These are phyloP conservation scores for Microcyclospora tardicrescens DNA, from an alignment of 2,329 filamentous ascomycete genomes.

Conservation along the genomic window DNA sequence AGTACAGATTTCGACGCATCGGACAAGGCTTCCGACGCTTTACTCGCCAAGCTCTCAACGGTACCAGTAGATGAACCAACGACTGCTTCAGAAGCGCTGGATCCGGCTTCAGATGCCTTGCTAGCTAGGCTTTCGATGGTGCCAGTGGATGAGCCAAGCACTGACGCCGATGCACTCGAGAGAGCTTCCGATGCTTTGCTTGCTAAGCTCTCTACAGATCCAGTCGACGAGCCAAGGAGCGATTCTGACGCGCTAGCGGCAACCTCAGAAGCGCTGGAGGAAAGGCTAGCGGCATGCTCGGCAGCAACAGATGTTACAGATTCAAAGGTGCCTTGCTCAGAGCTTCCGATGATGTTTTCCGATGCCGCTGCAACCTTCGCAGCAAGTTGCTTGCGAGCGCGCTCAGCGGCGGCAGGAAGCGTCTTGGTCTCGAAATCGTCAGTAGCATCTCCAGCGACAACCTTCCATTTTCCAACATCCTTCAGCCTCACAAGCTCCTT, in stretches of 20 bases:
- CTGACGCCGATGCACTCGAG: slow-evolving; percentile 5
- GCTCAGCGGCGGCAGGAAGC: slow-evolving; percentile 44
- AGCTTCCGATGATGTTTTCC: slow-evolving; percentile 23
- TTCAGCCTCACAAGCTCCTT: slow-evolving; percentile 70
- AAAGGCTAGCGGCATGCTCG: slow-evolving; percentile 15
- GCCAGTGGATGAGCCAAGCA: slow-evolving; percentile 14
- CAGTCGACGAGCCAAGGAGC: slow-evolving; percentile 14
- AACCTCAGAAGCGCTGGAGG: slow-evolving; percentile 14
- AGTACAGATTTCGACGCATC: neutral
- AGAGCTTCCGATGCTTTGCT: slow-evolving; percentile 34
- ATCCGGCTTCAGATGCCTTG: slow-evolving; percentile 30
- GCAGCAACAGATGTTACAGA: slow-evolving; percentile 22
- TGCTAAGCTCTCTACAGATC: neutral
- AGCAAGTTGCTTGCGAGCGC: slow-evolving; percentile 29
- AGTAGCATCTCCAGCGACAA: slow-evolving; percentile 57
- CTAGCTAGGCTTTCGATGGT: slow-evolving; percentile 17
- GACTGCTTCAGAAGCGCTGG: slow-evolving; percentile 7
- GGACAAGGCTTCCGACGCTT: slow-evolving; percentile 29
- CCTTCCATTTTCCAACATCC: slow-evolving; percentile 74
- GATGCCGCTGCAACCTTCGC: slow-evolving; percentile 19
- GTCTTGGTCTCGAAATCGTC: slow-evolving; percentile 65
- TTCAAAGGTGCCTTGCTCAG: slow-evolving; percentile 24
- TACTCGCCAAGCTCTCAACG: slow-evolving; percentile 39
- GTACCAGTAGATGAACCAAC: slow-evolving; percentile 25
- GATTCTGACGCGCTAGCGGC: slow-evolving; percentile 4